These are phyloP conservation scores for Acanthamoeba royreba DNA, from an alignment of 208 protist species.

Conservation along the genomic window DNA sequence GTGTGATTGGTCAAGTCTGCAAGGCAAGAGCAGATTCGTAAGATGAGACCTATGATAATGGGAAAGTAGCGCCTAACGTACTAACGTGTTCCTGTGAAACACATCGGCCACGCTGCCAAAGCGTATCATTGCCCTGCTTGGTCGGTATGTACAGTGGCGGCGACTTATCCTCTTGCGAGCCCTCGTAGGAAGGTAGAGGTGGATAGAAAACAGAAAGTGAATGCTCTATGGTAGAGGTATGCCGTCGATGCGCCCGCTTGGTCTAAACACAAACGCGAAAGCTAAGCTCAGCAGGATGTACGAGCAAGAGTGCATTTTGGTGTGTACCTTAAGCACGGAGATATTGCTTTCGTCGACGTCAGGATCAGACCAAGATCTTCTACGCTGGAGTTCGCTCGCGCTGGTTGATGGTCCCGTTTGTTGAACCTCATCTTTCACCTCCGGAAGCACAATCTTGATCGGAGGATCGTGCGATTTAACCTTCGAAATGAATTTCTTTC, in stretches of 20 bases:
- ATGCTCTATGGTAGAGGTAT: neutral
- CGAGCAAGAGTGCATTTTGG: no score
- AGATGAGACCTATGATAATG: neutral
- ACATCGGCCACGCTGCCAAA: neutral
- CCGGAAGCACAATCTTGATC: neutral
- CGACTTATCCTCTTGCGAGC: slow-evolving; percentile 6
- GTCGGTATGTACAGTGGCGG: neutral
- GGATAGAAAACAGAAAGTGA: slow-evolving; percentile 39
- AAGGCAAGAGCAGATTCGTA: no score
- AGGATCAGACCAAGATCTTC: no score
- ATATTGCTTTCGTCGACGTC: no score
- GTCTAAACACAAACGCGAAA: no score
- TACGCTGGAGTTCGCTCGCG: no score
- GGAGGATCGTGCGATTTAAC: neutral
- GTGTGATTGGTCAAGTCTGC: neutral
- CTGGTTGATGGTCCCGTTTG: no score
- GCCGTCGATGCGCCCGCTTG: neutral
- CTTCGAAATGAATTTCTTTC: neutral
- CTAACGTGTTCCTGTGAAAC: neutral
- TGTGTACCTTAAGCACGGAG: no score
- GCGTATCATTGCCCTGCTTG: neutral
- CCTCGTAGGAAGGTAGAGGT: slow-evolving; percentile 20
- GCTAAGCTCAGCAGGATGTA: no score
- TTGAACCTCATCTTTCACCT: no score
- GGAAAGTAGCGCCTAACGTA: neutral